Conservation (phyloP, 2,329 filamentous ascomycete species). For the Cercospora sp. region DNA sequence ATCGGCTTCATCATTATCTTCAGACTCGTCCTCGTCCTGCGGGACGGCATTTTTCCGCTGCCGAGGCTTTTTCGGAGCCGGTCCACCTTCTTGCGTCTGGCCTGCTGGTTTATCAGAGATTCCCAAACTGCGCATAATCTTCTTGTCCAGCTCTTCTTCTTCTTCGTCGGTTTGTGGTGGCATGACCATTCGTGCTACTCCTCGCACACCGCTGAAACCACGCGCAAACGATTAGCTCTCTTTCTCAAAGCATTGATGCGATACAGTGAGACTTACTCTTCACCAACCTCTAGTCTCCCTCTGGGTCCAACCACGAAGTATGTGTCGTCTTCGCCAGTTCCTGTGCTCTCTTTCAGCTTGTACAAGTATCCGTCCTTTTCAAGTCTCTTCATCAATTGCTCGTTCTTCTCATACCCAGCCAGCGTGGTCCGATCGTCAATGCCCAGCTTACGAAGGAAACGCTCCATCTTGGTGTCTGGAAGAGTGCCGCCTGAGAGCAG, state of each 20-base stretch:
- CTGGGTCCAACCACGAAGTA: slow-evolving; percentile 84
- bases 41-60: slow-evolving; percentile 8
- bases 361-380: slow-evolving; percentile 81
- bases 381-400: slow-evolving; percentile 71
- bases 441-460: slow-evolving; percentile 73
- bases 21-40: slow-evolving; percentile 16
- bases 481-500: slow-evolving; percentile 69
- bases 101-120: slow-evolving; percentile 22
- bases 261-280: slow-evolving; percentile 43
- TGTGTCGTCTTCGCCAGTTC: slow-evolving; percentile 68
- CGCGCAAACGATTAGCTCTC: neutral
- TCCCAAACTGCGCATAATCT: slow-evolving; percentile 39
- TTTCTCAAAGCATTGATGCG: neutral
- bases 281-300: slow-evolving; percentile 79
- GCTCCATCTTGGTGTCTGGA: slow-evolving; percentile 73
- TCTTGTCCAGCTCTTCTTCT: slow-evolving; percentile 37
- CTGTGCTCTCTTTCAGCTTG: slow-evolving; percentile 65
- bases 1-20: slow-evolving; percentile 22
- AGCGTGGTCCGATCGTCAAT: slow-evolving; percentile 69
- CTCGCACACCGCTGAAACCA: slow-evolving; percentile 59
- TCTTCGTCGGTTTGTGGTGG: slow-evolving; percentile 34
- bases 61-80: slow-evolving; percentile 4
- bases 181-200: slow-evolving; percentile 62
- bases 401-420: slow-evolving; percentile 62
- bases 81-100: slow-evolving; percentile 8